Percentiles rank a stretch among this genome's conserved stretches.
phyloP scores from a whole-genome alignment of 257 asterid genomes.

The Craterostigma plantagineum region DNA sequence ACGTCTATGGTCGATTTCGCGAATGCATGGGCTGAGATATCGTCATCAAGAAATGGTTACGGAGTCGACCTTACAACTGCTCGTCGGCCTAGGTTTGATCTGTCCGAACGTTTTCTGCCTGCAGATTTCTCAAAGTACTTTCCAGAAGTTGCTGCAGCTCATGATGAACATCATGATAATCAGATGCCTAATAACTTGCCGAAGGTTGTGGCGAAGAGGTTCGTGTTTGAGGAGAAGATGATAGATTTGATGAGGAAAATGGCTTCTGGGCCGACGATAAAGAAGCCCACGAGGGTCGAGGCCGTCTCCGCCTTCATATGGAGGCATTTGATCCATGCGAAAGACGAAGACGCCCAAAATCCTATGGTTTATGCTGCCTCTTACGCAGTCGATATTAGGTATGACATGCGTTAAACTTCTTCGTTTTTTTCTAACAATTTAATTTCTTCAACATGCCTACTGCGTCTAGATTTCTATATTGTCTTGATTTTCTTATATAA shows the following conservation, averaged over 20 bases:
- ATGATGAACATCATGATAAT: no score
- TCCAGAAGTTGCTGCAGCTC: neutral
- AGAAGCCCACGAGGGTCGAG: slow-evolving; percentile 16
- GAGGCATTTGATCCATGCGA: slow-evolving; percentile 10
- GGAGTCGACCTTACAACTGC: neutral
- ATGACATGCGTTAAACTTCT: no score
- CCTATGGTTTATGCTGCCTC: slow-evolving; percentile 5
- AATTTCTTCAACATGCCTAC: no score
- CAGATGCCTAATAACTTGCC: neutral
- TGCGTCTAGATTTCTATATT: no score
- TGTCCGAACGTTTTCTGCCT: slow-evolving; percentile 13
- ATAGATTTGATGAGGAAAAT: slow-evolving; percentile 8
- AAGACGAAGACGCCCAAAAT: neutral
- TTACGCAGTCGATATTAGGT: slow-evolving; percentile 15
- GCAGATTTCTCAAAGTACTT: slow-evolving; percentile 8
- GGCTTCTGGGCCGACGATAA: slow-evolving; percentile 7
- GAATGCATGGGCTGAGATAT: slow-evolving; percentile 17
- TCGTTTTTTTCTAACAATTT: no score
- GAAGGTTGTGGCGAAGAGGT: slow-evolving; percentile 10
- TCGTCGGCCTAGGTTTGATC: slow-evolving; percentile 6
- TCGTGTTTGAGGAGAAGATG: slow-evolving; percentile 7
- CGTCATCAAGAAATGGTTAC: no score
- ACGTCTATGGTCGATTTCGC: slow-evolving; percentile 11
- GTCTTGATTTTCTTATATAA: no score
- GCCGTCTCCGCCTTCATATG: slow-evolving; percentile 21